These are phyloP conservation scores for Quercus mongolica DNA, from an alignment of 306 rosid species.

Conservation along the genomic window DNA sequence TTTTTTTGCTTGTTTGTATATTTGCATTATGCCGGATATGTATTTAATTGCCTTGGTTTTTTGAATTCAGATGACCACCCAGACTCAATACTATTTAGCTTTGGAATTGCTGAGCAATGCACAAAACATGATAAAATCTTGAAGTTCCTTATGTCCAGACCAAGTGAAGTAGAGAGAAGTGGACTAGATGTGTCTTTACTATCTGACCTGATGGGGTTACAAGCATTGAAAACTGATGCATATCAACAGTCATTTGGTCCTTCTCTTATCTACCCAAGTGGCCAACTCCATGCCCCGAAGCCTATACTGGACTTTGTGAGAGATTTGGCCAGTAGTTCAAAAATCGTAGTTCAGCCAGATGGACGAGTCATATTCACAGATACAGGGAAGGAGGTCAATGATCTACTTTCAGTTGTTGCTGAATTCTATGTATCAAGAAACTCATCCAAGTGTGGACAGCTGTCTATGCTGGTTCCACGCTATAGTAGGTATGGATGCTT, in stretches of 20 bases:
- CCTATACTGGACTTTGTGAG: slow-evolving; percentile 55
- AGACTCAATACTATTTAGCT: slow-evolving; percentile 53
- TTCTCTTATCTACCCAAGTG: slow-evolving; percentile 51
- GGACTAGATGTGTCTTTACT: slow-evolving; percentile 43
- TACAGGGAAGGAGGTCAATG: slow-evolving; percentile 59
- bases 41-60: slow-evolving; percentile 10
- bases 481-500: slow-evolving; percentile 51
- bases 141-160: slow-evolving; percentile 48
- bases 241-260: slow-evolving; percentile 36
- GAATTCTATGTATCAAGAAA: slow-evolving; percentile 53
- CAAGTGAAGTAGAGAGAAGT: slow-evolving; percentile 41
- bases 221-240: slow-evolving; percentile 30
- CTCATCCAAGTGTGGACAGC: slow-evolving; percentile 40
- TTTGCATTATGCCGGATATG: neutral
- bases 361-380: slow-evolving; percentile 62
- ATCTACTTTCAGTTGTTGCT: slow-evolving; percentile 66
- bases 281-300: slow-evolving; percentile 38
- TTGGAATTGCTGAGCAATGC: slow-evolving; percentile 62
- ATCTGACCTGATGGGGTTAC: slow-evolving; percentile 49
- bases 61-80: slow-evolving; percentile 46
- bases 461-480: slow-evolving; percentile 63
- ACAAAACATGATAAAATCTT: slow-evolving; percentile 49
- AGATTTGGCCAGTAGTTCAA: slow-evolving; percentile 55
- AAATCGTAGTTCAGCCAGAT: slow-evolving; percentile 55
- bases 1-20: slow-evolving; percentile 2